phyloP scores from a whole-genome alignment of 352 stramenopile genomes.

The Thalassiosira tumida region DNA sequence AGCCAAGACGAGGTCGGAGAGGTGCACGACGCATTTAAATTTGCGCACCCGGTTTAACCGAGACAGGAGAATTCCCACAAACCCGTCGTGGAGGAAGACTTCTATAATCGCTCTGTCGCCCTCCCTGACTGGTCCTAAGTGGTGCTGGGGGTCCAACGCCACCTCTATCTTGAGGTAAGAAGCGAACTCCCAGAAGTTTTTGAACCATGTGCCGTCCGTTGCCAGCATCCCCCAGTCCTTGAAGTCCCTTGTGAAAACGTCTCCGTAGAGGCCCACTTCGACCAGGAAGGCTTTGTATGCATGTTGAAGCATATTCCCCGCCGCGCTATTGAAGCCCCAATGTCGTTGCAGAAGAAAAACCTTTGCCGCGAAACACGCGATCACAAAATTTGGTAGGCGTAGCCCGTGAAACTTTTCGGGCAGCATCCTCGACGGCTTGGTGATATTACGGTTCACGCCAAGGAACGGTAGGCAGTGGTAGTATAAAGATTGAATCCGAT shows the following conservation, averaged over 20 bases:
- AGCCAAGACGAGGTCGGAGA: constrained; percentile 25
- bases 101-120: neutral
- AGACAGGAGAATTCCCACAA: neutral
- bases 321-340: neutral
- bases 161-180: neutral
- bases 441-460: constrained; percentile 56
- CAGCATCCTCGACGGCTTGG: constrained; percentile 20
- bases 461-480: constrained; percentile 29
- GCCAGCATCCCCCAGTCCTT: neutral
- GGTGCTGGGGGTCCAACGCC: neutral
- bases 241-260: neutral
- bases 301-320: neutral
- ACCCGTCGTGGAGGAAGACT: neutral
- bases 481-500: neutral
- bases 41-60: constrained; percentile 7
- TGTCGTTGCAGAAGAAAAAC: constrained; percentile 66
- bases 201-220: constrained; percentile 14
- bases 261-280: neutral
- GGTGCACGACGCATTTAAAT: neutral
- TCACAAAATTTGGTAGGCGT: constrained; percentile 15
- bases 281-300: constrained; percentile 18
- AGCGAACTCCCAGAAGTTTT: neutral
- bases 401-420: constrained; percentile 48
- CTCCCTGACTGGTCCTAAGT: neutral
- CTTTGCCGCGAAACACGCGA: constrained; percentile 4